phyloP scores from a whole-genome alignment of 257 asterid species.

The Salvia miltiorrhiza region DNA sequence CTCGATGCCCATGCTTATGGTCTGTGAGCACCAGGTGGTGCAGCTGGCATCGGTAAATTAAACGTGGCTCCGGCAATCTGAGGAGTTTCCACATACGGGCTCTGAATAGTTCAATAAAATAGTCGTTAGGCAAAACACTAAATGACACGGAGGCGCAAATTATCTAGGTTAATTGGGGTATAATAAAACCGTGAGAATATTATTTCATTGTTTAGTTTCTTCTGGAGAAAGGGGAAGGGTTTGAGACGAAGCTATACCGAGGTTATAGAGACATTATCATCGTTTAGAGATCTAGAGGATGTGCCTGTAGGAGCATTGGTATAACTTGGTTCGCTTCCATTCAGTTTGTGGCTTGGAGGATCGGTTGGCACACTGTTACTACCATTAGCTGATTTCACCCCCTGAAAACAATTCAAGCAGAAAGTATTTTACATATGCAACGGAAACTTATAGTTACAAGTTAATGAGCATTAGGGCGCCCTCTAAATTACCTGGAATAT shows the following conservation, averaged over 20 bases:
- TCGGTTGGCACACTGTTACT: constrained; percentile 34
- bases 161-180: background rate
- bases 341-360: constrained; percentile 43
- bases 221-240: background rate
- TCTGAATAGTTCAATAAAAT: constrained; percentile 43
- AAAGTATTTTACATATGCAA: constrained; percentile 2
- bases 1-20: constrained; percentile 25
- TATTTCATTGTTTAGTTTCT: background rate
- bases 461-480: constrained; percentile 10
- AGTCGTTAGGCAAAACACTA: constrained; percentile 4
- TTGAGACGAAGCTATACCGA: constrained; percentile 43
- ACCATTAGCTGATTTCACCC: constrained; percentile 66
- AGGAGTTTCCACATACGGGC: constrained; percentile 95
- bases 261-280: constrained; percentile 28
- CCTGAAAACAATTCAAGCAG: constrained; percentile 37
- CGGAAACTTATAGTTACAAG: background rate
- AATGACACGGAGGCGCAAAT: background rate
- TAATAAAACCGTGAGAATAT: background rate
- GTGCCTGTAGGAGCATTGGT: constrained; percentile 43
- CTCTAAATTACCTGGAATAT: constrained; percentile 59
- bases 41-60: constrained; percentile 86
- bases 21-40: constrained; percentile 87
- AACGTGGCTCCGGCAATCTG: constrained; percentile 44
- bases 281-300: constrained; percentile 43
- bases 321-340: constrained; percentile 42